phyloP scores from a whole-genome alignment of 352 stramenopile species.

The Phytophthora palmivora region DNA sequence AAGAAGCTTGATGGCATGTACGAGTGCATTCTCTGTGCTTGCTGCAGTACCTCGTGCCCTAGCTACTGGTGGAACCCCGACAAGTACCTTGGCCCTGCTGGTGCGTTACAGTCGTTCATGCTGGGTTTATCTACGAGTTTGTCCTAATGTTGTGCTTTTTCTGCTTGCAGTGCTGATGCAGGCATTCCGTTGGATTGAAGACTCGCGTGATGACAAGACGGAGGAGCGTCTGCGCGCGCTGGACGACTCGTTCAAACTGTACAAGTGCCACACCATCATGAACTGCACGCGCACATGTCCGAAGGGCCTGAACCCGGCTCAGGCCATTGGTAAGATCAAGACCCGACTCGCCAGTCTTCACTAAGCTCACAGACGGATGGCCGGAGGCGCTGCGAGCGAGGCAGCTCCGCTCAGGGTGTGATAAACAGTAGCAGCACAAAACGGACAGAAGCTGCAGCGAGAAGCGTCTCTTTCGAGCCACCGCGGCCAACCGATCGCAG shows the following conservation, averaged over 20 bases:
- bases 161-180: slow-evolving; percentile 88
- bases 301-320: slow-evolving; percentile 99
- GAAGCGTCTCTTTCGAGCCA: slow-evolving; percentile 24
- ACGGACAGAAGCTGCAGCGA: slow-evolving; percentile 32
- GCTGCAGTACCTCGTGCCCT: slow-evolving; percentile 98
- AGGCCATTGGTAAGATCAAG: slow-evolving; percentile 99
- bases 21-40: slow-evolving; percentile 99
- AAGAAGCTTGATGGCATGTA: slow-evolving; percentile 99
- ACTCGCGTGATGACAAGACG: slow-evolving; percentile 98
- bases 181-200: slow-evolving; percentile 99
- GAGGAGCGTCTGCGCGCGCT: slow-evolving; percentile 95
- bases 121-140: slow-evolving; percentile 7
- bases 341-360: slow-evolving; percentile 90
- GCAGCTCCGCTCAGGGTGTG: slow-evolving; percentile 7
- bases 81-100: slow-evolving; percentile 94
- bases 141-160: slow-evolving; percentile 9
- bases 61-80: slow-evolving; percentile 99
- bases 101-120: slow-evolving; percentile 36
- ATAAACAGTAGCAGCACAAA: slow-evolving; percentile 29
- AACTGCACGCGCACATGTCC: slow-evolving; percentile 99
- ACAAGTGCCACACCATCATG: slow-evolving; percentile 99
- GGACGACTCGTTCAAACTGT: slow-evolving; percentile 99
- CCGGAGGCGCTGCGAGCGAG: slow-evolving; percentile 2
- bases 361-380: slow-evolving; percentile 39
- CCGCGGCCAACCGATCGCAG: slow-evolving; percentile 33